A percentile compares a stretch with the other conserved stretches of the same genome.
These are phyloP conservation scores for Albophoma yamanashiensis DNA, from an alignment of 2,329 filamentous ascomycete species.

Conservation along the genomic window DNA sequence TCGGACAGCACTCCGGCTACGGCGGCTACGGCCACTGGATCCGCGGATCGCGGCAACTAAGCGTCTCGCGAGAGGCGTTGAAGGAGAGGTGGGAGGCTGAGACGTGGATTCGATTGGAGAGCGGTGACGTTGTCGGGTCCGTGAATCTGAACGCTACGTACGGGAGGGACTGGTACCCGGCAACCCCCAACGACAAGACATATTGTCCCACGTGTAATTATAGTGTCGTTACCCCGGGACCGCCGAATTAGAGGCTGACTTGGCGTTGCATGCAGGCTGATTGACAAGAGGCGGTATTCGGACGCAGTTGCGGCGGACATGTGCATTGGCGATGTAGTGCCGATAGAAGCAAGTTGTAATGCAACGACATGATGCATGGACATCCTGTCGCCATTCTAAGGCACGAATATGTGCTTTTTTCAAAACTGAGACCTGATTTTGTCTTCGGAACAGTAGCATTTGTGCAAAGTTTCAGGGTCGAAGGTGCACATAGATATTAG, in stretches of 20 bases:
- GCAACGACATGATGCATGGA: no score
- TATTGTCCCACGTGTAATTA: slow-evolving; percentile 12
- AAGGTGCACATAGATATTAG: no score
- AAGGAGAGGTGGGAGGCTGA: slow-evolving; percentile 28
- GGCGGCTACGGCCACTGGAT: slow-evolving; percentile 58
- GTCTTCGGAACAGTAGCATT: no score
- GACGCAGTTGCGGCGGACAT: neutral
- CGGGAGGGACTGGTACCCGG: slow-evolving; percentile 42
- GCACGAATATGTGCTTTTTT: no score
- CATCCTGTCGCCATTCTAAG: no score
- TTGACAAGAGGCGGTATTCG: neutral
- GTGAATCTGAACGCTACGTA: slow-evolving; percentile 50
- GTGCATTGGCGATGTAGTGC: neutral
- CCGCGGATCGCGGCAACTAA: slow-evolving; percentile 47
- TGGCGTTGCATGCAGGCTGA: neutral
- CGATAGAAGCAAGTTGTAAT: no score
- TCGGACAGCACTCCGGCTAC: slow-evolving; percentile 58
- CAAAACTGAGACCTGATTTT: no score
- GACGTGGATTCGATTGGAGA: slow-evolving; percentile 53
- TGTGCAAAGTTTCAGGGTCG: no score
- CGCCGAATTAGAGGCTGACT: slow-evolving; percentile 2
- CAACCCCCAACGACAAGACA: slow-evolving; percentile 26
- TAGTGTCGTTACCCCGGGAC: slow-evolving; percentile 3
- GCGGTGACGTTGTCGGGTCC: slow-evolving; percentile 36
- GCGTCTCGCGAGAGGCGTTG: slow-evolving; percentile 32